Evolutionary conservation across 1,284 basidiomycete genomes (phyloP).

Genomic region (Caloboletus firmus): DNA sequence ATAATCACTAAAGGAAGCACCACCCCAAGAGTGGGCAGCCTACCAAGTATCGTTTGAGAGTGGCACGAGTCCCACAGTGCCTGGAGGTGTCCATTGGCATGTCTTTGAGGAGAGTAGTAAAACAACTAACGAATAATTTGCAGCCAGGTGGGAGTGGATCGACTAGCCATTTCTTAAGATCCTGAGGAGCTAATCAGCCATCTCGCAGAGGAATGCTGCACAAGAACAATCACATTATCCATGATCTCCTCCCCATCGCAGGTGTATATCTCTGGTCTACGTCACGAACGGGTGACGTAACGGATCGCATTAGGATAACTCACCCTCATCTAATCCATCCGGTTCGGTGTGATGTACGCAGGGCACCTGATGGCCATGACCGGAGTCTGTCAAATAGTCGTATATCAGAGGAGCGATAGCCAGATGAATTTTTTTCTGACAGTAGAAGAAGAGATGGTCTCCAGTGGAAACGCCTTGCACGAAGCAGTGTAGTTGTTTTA

Average conservation of each 20-base stretch:
- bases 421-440: constrained; percentile 26
- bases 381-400: constrained; percentile 30
- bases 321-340: constrained; percentile 43
- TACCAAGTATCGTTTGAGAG: constrained; percentile 31
- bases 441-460: constrained; percentile 44
- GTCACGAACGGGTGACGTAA: not conserved
- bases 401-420: constrained; percentile 1
- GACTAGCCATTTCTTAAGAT: constrained; percentile 41
- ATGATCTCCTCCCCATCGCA: constrained; percentile 25
- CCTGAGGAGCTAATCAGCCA: constrained; percentile 24
- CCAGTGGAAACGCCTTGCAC: constrained; percentile 31
- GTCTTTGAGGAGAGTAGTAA: not conserved
- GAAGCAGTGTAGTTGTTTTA: constrained; percentile 33
- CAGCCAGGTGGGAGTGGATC: constrained; percentile 41
- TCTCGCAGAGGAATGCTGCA: not conserved
- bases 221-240: constrained; percentile 39
- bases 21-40: not conserved
- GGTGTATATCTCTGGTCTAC: constrained; percentile 22
- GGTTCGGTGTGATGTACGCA: constrained; percentile 34
- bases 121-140: constrained; percentile 38
- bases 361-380: constrained; percentile 36
- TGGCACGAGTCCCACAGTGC: constrained; percentile 34
- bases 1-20: not conserved
- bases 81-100: constrained; percentile 9
- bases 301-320: not conserved